phyloP scores from a whole-genome alignment of 345 rosid species.

The Durio zibethinus region DNA sequence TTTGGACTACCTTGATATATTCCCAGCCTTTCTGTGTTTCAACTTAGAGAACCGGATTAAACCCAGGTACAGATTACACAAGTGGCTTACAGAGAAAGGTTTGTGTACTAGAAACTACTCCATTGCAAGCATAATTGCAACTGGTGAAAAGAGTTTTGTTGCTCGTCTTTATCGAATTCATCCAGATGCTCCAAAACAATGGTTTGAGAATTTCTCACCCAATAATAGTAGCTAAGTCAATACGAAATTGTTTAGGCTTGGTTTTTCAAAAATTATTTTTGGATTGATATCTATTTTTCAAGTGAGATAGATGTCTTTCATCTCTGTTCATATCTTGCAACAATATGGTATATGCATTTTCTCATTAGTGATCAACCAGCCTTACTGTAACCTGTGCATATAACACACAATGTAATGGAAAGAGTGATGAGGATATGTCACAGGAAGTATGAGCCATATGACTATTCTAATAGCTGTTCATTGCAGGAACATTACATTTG shows the following conservation, averaged over 20 bases:
- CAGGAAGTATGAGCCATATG: not conserved
- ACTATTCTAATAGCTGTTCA: not conserved
- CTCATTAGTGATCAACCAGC: not conserved
- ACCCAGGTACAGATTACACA: slow-evolving; percentile 53
- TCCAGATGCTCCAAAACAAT: slow-evolving; percentile 61
- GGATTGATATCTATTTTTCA: slow-evolving; percentile 3
- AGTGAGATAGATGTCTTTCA: not conserved
- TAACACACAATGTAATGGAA: not conserved
- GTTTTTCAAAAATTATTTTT: not conserved
- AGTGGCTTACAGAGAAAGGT: slow-evolving; percentile 52
- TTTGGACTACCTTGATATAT: slow-evolving; percentile 41
- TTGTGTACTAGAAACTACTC: slow-evolving; percentile 41
- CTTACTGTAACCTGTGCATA: not conserved
- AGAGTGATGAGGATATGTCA: not conserved
- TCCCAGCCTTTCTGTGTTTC: slow-evolving; percentile 57
- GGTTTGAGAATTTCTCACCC: slow-evolving; percentile 45
- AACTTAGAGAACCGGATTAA: slow-evolving; percentile 61
- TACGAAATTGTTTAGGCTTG: not conserved
- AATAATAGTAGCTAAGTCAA: slow-evolving; percentile 2
- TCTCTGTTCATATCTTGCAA: not conserved
- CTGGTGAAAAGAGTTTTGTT: slow-evolving; percentile 54
- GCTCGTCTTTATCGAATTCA: slow-evolving; percentile 52
- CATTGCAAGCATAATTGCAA: slow-evolving; percentile 62
- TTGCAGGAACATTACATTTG: not conserved
- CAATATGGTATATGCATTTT: not conserved